These are phyloP conservation scores for Epicoccum nigrum DNA, from an alignment of 2,329 filamentous ascomycete genomes.

Conservation along the genomic window DNA sequence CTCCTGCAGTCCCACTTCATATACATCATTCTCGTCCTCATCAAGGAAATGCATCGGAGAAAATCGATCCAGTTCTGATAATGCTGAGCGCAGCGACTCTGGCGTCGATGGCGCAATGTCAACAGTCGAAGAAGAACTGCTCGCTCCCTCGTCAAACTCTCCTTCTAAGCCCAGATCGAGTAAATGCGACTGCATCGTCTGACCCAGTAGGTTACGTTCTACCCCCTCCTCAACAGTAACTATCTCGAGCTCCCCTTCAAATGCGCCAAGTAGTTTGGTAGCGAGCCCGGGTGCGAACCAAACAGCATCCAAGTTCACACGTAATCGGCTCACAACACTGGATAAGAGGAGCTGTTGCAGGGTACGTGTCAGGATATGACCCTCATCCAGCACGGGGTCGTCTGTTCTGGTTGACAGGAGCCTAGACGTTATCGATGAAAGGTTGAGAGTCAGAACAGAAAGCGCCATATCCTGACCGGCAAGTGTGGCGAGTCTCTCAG, in stretches of 20 bases:
- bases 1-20: neutral
- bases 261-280: neutral
- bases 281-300: slow-evolving; percentile 3
- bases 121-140: too few species aligned
- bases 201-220: neutral
- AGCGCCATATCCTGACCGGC: neutral
- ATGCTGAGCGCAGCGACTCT: neutral
- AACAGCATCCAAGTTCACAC: neutral
- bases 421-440: neutral
- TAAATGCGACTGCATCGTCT: neutral
- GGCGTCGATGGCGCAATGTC: neutral
- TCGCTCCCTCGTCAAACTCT: too few species aligned
- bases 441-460: neutral
- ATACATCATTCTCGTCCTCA: neutral
- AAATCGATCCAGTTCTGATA: slow-evolving; percentile 2
- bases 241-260: neutral
- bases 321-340: neutral
- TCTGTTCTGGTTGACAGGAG: neutral
- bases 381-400: neutral
- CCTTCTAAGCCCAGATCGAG: neutral
- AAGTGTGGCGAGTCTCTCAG: neutral
- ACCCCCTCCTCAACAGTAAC: neutral
- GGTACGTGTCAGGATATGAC: neutral
- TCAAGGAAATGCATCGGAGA: neutral
- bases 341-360: neutral